A percentile compares a stretch with the other conserved stretches of the same genome.
phyloP scores from a whole-genome alignment of 768 basidiomycete genomes.

The Cystofilobasidium bisporidii region DNA sequence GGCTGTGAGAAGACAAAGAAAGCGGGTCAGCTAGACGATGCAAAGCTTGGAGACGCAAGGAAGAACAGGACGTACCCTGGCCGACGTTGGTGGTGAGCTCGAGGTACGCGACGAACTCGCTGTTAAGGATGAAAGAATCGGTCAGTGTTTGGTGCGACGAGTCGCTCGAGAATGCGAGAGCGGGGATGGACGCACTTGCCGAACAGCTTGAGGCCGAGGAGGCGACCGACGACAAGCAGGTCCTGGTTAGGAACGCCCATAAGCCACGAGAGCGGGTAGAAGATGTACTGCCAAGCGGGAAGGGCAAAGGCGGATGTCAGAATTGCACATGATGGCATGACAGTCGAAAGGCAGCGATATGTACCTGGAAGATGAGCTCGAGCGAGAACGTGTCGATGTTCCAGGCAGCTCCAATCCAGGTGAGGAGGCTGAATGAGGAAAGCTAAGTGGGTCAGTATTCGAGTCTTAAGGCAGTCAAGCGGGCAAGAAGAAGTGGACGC shows the following conservation, averaged over 20 bases:
- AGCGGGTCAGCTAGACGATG: too few relatives aligned
- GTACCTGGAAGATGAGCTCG: conserved; percentile 63
- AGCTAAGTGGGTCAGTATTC: too few relatives aligned
- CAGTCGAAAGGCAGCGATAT: too few relatives aligned
- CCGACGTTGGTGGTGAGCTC: too few relatives aligned
- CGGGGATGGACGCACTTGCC: conserved; percentile 35
- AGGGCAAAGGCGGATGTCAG: too few relatives aligned
- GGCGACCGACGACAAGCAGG: conserved; percentile 62
- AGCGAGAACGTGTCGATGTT: conserved; percentile 64
- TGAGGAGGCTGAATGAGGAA: conserved; percentile 23
- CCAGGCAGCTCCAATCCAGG: conserved; percentile 70
- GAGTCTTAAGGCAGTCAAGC: too few relatives aligned
- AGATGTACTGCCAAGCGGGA: conserved; percentile 45
- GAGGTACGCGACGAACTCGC: not conserved
- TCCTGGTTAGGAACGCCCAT: conserved; percentile 40
- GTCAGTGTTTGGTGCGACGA: not conserved
- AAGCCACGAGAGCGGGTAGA: conserved; percentile 80
- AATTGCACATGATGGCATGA: too few relatives aligned
- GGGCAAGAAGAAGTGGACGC: too few relatives aligned
- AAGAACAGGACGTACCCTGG: too few relatives aligned
- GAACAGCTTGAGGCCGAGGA: conserved; percentile 76
- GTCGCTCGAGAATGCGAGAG: not conserved
- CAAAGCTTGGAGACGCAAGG: too few relatives aligned
- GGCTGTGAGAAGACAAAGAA: not conserved
- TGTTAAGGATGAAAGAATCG: not conserved